A percentile compares a stretch with the other conserved stretches of the same genome.
These are phyloP conservation scores for Rhizophagus sp. DNA, from an alignment of 192 early-diverging fungal genomes.

Conservation along the genomic window DNA sequence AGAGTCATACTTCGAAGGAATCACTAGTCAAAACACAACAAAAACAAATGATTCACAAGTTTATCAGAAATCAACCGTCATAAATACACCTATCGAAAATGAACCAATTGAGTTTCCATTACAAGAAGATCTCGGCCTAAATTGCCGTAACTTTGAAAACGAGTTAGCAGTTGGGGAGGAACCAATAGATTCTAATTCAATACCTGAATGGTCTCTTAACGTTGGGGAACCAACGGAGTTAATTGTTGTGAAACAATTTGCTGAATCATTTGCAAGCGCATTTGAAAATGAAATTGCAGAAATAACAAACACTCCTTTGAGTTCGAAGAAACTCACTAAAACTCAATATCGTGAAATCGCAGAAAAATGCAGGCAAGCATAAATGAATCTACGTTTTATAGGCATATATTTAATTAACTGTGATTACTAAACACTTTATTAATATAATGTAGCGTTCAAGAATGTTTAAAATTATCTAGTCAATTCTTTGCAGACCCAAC, in stretches of 20 bases:
- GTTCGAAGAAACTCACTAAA: background rate
- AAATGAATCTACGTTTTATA: background rate
- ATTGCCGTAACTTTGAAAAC: too few relatives aligned
- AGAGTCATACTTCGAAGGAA: too few relatives aligned
- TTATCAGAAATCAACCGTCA: too few relatives aligned
- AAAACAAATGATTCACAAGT: too few relatives aligned
- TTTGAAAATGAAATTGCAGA: background rate
- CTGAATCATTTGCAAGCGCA: background rate
- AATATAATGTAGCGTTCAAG: constrained; percentile 1
- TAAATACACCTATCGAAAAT: too few relatives aligned
- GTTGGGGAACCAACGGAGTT: constrained; percentile 9
- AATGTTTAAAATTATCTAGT: constrained; percentile 16
- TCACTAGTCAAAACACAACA: too few relatives aligned
- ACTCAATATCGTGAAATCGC: background rate
- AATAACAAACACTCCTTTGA: background rate
- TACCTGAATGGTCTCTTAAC: too few relatives aligned
- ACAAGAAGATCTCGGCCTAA: too few relatives aligned
- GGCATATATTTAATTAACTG: background rate
- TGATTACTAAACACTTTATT: background rate
- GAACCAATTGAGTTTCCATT: too few relatives aligned
- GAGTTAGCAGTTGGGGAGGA: too few relatives aligned
- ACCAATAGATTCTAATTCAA: too few relatives aligned
- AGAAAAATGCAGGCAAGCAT: constrained; percentile 15
- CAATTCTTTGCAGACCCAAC: constrained; percentile 27
- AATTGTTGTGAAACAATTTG: constrained; percentile 20